phyloP scores from a whole-genome alignment of 108 stramenopile species.

The Cylindrotheca closterium region DNA sequence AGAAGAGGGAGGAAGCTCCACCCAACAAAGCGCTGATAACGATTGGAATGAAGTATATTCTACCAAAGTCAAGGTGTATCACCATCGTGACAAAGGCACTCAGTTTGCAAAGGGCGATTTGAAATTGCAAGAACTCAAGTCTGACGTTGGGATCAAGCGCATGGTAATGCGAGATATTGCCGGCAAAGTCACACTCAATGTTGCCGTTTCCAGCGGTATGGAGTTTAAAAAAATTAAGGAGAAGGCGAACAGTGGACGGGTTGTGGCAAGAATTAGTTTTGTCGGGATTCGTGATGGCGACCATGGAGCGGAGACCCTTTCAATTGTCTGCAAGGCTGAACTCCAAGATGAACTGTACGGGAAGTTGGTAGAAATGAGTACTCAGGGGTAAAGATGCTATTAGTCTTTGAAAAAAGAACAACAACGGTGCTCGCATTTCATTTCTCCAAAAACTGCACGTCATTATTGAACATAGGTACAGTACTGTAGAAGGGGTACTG shows the following conservation, averaged over 20 bases:
- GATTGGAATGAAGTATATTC: conserved; percentile 8
- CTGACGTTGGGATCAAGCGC: not conserved
- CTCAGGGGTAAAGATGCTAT: no score
- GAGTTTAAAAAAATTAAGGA: not conserved
- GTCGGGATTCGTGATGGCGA: conserved; percentile 6
- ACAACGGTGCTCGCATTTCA: no score
- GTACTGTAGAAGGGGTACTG: no score
- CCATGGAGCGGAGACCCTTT: conserved; percentile 3
- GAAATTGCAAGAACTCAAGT: conserved; percentile 9
- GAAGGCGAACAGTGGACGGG: not conserved
- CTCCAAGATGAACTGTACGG: not conserved
- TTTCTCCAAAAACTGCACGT: no score
- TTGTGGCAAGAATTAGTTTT: not conserved
- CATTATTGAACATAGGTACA: no score
- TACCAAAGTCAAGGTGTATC: conserved; percentile 11
- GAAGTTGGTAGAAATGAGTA: conserved; percentile 1
- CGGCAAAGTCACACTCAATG: conserved; percentile 15
- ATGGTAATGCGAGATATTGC: conserved; percentile 18
- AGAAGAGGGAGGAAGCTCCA: not conserved
- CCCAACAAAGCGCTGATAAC: conserved; percentile 11
- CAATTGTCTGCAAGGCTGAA: conserved; percentile 4
- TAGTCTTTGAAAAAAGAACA: no score
- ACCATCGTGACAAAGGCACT: not conserved
- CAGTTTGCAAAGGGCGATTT: conserved; percentile 2
- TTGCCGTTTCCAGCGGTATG: conserved; percentile 12